phyloP scores from a whole-genome alignment of 2,329 filamentous ascomycete genomes.

The Fusarium keratoplasticum region DNA sequence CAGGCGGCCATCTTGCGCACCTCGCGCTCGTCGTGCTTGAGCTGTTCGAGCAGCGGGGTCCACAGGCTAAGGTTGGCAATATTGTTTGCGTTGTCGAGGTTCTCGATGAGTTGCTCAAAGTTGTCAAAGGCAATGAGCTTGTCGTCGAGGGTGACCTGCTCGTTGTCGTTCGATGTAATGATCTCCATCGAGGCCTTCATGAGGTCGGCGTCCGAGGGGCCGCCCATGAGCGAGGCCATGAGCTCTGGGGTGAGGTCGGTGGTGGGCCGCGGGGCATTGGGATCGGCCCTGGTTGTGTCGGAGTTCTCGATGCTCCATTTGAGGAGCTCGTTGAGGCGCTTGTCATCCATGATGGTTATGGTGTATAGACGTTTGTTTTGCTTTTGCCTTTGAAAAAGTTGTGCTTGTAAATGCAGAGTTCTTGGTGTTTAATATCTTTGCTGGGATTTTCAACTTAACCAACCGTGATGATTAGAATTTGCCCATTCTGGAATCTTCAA shows the following conservation, averaged over 20 bases:
- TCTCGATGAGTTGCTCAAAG: constrained; percentile 91
- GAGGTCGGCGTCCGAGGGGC: constrained; percentile 88
- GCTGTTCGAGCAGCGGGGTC: constrained; percentile 79
- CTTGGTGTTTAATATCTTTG: constrained; percentile 16
- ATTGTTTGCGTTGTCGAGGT: constrained; percentile 97
- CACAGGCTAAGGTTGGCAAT: constrained; percentile 83
- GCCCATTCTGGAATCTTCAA: constrained; percentile 58
- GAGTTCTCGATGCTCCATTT: constrained; percentile 77
- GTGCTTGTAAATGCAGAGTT: constrained; percentile 5
- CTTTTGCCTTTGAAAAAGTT: not conserved
- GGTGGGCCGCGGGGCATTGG: constrained; percentile 47
- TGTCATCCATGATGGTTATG: constrained; percentile 58
- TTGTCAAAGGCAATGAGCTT: constrained; percentile 92
- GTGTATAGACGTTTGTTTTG: not conserved
- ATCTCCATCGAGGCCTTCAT: constrained; percentile 88
- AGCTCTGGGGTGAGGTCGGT: constrained; percentile 74
- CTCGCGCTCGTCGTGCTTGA: constrained; percentile 76
- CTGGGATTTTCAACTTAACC: constrained; percentile 29
- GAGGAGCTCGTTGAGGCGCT: constrained; percentile 78
- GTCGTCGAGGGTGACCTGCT: constrained; percentile 74
- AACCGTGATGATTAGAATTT: constrained; percentile 39
- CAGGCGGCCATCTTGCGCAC: constrained; percentile 89
- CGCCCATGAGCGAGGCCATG: constrained; percentile 82
- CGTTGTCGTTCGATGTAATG: constrained; percentile 71
- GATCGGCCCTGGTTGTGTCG: constrained; percentile 45